phyloP scores from a whole-genome alignment of 2,329 filamentous ascomycete species.

The Botryotinia globosa region DNA sequence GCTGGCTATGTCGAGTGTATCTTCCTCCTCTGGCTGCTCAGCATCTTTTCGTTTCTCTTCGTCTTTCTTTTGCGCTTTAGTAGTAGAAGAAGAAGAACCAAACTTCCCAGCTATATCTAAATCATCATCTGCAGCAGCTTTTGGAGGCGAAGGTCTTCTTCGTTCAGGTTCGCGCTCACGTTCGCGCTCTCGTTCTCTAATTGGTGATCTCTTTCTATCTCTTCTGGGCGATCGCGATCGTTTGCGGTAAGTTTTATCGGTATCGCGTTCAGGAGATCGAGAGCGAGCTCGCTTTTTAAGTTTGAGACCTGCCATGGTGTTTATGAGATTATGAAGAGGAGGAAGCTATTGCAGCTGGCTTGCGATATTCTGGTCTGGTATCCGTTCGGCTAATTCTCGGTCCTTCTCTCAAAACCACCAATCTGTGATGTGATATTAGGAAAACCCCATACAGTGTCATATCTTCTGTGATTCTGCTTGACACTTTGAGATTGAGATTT shows the following conservation, averaged over 20 bases:
- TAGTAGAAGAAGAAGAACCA: constrained; percentile 24
- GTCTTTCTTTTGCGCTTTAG: not conserved
- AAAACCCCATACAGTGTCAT: not conserved
- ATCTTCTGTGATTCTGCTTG: not conserved
- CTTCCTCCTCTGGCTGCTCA: constrained; percentile 14
- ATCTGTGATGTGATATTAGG: not conserved
- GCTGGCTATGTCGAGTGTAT: constrained; percentile 17
- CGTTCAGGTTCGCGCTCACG: constrained; percentile 41
- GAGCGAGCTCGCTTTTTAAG: constrained; percentile 19
- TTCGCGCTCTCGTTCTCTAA: constrained; percentile 36
- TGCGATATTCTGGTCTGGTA: not conserved
- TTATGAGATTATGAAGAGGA: not conserved
- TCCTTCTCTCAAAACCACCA: not conserved
- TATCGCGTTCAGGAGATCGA: constrained; percentile 18
- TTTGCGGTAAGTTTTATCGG: constrained; percentile 17
- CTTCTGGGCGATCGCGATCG: constrained; percentile 29
- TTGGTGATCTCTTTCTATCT: constrained; percentile 45
- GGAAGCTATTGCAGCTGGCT: not conserved
- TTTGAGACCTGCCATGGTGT: constrained; percentile 20
- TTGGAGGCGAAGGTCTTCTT: constrained; percentile 50
- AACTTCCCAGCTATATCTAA: constrained; percentile 39
- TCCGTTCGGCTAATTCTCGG: constrained; percentile 10
- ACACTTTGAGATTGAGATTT: not conserved
- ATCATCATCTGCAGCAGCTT: constrained; percentile 32
- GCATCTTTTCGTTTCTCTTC: constrained; percentile 18